Percentiles rank a stretch among this genome's conserved stretches.
Evolutionary conservation across 164 flowering plant species (phyloP).

Genomic region (Dillenia suffruticosa): DNA sequence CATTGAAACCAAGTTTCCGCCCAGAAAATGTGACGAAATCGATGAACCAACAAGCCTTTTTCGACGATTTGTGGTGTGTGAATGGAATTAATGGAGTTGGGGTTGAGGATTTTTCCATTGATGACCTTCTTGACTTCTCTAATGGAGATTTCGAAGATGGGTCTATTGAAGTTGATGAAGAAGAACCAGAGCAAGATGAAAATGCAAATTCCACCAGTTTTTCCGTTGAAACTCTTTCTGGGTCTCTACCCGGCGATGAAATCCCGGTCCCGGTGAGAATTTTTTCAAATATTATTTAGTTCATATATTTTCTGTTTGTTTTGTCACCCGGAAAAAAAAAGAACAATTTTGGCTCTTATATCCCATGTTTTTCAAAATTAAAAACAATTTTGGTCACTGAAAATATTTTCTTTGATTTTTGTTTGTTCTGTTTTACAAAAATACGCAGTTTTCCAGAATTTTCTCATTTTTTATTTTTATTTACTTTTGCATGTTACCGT

Average conservation of each 20-base stretch:
- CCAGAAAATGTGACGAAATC: constrained; percentile 27
- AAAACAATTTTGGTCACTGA: no score
- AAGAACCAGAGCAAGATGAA: constrained; percentile 21
- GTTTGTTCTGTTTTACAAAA: no score
- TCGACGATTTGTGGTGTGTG: constrained; percentile 23
- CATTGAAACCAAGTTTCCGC: constrained; percentile 51
- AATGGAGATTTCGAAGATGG: constrained; percentile 34
- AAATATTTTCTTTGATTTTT: no score
- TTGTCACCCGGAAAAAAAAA: no score
- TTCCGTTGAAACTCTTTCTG: constrained; percentile 21
- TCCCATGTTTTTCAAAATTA: not conserved
- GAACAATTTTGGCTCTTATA: not conserved
- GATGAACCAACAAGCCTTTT: constrained; percentile 17
- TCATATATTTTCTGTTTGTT: not conserved
- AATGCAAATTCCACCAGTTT: constrained; percentile 19
- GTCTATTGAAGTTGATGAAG: constrained; percentile 21
- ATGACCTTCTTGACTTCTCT: constrained; percentile 62
- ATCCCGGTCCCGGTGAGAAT: constrained; percentile 52
- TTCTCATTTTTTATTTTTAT: not conserved
- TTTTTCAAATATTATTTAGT: constrained; percentile 1
- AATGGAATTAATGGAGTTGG: constrained; percentile 14
- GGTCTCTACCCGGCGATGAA: constrained; percentile 25
- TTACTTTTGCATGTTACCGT: not conserved
- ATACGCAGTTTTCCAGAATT: not conserved
- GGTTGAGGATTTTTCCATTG: constrained; percentile 61